These are phyloP conservation scores for Alnus rubra DNA, from an alignment of 306 rosid genomes.

Conservation along the genomic window DNA sequence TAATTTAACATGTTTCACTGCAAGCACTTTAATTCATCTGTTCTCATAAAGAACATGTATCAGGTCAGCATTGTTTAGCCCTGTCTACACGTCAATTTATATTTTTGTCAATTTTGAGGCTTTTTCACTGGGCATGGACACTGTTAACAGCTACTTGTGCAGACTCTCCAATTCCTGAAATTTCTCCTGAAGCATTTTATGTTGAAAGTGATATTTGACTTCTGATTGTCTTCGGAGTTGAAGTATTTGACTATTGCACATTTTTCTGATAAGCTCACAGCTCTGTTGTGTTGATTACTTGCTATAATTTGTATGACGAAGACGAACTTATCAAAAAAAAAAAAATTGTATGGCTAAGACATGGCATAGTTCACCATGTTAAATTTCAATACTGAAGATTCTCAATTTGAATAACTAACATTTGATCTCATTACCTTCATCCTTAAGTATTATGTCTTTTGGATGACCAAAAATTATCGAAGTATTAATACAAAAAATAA, in stretches of 20 bases:
- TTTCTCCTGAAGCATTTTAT: background rate
- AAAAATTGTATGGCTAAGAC: background rate
- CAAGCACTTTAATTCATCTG: constrained; percentile 23
- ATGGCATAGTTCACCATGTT: background rate
- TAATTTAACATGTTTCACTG: constrained; percentile 10
- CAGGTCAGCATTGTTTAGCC: background rate
- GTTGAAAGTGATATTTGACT: background rate
- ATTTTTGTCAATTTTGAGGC: background rate
- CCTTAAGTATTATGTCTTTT: background rate
- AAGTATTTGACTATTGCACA: background rate
- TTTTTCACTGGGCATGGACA: background rate
- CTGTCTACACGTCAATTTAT: background rate
- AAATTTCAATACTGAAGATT: background rate
- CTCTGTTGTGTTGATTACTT: background rate
- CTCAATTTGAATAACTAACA: background rate
- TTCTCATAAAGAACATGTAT: constrained; percentile 5
- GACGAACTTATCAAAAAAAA: too few relatives aligned
- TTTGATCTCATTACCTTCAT: background rate
- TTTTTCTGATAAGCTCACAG: background rate
- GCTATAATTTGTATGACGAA: background rate
- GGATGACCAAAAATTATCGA: background rate
- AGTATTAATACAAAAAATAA: too few relatives aligned
- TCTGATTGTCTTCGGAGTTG: background rate
- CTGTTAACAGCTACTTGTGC: background rate
- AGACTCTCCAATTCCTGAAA: background rate